These are phyloP conservation scores for Anthracocystis walkeri DNA, from an alignment of 1,284 basidiomycete genomes.

Conservation along the genomic window DNA sequence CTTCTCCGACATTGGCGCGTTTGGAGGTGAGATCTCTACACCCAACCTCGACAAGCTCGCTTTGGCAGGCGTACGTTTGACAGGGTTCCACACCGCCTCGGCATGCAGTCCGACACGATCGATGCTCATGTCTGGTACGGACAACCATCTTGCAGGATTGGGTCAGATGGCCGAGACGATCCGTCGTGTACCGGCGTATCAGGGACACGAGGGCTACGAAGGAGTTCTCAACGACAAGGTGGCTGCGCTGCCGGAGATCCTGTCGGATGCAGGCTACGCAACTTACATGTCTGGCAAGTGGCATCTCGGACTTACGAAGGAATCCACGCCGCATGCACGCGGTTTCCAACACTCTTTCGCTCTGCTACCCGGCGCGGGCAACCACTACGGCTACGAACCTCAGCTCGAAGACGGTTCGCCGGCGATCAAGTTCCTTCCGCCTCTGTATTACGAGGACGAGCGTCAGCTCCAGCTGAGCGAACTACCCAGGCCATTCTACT, in stretches of 20 bases:
- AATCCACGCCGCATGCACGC: conserved; percentile 50
- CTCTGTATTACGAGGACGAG: conserved; percentile 32
- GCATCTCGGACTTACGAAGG: conserved; percentile 66
- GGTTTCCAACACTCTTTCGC: conserved; percentile 66
- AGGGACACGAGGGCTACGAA: conserved; percentile 59
- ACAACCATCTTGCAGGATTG: conserved; percentile 56
- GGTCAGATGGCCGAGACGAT: conserved; percentile 67
- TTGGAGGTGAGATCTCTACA: conserved; percentile 60
- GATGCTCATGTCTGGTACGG: conserved; percentile 50
- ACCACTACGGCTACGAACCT: conserved; percentile 65
- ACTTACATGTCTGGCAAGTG: conserved; percentile 60
- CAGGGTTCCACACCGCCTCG: conserved; percentile 54
- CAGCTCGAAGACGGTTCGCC: conserved; percentile 30
- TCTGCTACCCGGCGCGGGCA: conserved; percentile 64
- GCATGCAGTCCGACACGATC: conserved; percentile 50
- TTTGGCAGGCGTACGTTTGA: conserved; percentile 42
- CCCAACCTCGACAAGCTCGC: conserved; percentile 63
- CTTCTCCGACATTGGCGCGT: conserved; percentile 52
- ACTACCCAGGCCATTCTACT: conserved; percentile 45
- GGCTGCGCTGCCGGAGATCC: conserved; percentile 65
- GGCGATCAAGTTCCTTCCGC: conserved; percentile 32
- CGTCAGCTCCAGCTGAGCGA: conserved; percentile 12
- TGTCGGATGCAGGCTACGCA: conserved; percentile 52
- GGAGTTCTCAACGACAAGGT: conserved; percentile 54
- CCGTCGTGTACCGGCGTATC: conserved; percentile 45